phyloP scores from a whole-genome alignment of 192 early-diverging fungal species.

The Entomortierella beljakovae region DNA sequence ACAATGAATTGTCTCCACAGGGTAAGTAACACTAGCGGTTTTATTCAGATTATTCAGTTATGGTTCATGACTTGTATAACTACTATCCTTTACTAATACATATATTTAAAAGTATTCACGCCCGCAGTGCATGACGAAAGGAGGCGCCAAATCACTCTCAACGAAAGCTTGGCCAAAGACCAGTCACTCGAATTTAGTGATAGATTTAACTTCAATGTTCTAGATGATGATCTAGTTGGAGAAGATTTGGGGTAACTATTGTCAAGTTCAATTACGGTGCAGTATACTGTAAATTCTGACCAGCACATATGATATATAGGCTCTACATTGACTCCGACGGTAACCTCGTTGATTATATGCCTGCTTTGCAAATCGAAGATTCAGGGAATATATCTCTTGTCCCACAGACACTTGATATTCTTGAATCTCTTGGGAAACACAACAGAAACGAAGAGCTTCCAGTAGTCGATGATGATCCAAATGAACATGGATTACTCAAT shows the following conservation, averaged over 20 bases:
- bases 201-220: not conserved
- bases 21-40: not conserved
- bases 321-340: conserved; percentile 38
- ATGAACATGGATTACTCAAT: not conserved
- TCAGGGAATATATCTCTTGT: not conserved
- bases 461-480: not conserved
- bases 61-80: no score
- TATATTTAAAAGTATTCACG: not conserved
- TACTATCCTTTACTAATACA: no score
- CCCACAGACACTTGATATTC: not conserved
- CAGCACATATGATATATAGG: not conserved
- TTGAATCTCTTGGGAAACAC: conserved; percentile 5
- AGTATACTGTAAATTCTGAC: not conserved
- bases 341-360: conserved; percentile 23
- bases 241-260: conserved; percentile 29
- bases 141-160: conserved; percentile 26
- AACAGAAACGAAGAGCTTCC: not conserved
- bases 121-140: not conserved
- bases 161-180: conserved; percentile 1
- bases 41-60: no score
- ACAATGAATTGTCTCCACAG: not conserved
- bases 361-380: conserved; percentile 2
- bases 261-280: not conserved
- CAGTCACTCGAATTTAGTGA: not conserved
- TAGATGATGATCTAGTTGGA: conserved; percentile 16